phyloP scores from a whole-genome alignment of 805 yeast species.

The Wickerhamomyces chaumierensis region DNA sequence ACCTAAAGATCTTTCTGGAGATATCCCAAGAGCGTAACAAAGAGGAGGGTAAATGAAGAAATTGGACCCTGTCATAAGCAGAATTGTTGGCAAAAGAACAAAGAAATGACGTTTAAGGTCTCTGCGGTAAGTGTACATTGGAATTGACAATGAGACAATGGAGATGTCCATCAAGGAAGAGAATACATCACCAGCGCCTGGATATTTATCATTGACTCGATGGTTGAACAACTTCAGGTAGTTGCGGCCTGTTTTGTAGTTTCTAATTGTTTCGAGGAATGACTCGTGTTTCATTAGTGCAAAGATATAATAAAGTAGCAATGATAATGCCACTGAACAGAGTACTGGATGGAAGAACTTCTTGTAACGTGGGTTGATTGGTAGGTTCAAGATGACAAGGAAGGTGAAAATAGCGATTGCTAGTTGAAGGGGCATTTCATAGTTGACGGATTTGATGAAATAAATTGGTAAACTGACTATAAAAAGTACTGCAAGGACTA shows the following conservation, averaged over 20 bases:
- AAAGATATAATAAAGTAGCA: constrained; percentile 51
- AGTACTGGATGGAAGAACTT: constrained; percentile 61
- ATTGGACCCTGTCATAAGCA: constrained; percentile 41
- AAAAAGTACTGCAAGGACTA: constrained; percentile 34
- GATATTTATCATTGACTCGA: constrained; percentile 27
- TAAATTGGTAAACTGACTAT: constrained; percentile 50
- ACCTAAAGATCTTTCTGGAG: constrained; percentile 51
- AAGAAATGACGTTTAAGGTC: constrained; percentile 52
- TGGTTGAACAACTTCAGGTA: constrained; percentile 48
- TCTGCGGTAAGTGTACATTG: constrained; percentile 63
- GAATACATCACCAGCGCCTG: constrained; percentile 76
- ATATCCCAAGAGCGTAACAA: constrained; percentile 54
- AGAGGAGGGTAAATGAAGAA: constrained; percentile 64
- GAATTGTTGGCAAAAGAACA: constrained; percentile 46
- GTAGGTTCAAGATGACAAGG: constrained; percentile 29
- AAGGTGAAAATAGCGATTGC: constrained; percentile 49
- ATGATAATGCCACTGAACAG: constrained; percentile 51
- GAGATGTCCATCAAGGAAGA: constrained; percentile 65
- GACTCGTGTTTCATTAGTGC: constrained; percentile 38
- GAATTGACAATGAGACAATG: constrained; percentile 63
- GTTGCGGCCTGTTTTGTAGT: constrained; percentile 59
- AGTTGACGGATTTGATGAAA: constrained; percentile 32
- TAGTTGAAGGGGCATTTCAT: constrained; percentile 52
- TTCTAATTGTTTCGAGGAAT: constrained; percentile 38
- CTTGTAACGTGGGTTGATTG: constrained; percentile 34